Percentiles rank a stretch among this genome's conserved stretches.
Evolutionary conservation across 208 protist genomes (phyloP).

Genomic region (Trypanosoma cruzi): DNA sequence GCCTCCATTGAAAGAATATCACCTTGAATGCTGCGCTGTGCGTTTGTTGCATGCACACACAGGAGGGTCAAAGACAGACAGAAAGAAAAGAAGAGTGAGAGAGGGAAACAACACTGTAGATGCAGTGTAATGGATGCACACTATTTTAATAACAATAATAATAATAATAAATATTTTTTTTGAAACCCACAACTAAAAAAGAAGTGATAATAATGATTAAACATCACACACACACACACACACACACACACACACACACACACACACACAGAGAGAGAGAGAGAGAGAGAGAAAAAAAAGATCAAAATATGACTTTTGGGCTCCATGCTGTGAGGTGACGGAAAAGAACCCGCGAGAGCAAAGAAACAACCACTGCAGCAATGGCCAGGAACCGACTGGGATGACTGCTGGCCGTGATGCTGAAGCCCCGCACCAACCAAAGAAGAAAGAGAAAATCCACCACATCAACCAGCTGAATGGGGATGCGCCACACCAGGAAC

Average conservation of each 20-base stretch:
- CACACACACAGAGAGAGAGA: neutral
- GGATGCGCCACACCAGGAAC: slow-evolving; percentile 83
- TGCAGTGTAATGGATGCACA: no score
- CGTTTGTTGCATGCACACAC: neutral
- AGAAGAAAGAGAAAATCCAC: slow-evolving; percentile 73
- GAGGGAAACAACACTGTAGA: neutral
- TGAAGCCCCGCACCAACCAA: slow-evolving; percentile 68
- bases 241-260: neutral
- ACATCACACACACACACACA: neutral
- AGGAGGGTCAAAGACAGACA: neutral
- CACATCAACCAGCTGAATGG: slow-evolving; percentile 54
- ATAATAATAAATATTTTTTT: no score
- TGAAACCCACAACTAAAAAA: no score
- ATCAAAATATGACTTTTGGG: slow-evolving; percentile 31
- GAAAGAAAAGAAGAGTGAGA: slow-evolving; percentile 1
- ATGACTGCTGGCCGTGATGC: slow-evolving; percentile 14
- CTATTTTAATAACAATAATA: no score
- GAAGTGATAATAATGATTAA: neutral
- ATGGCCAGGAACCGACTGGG: slow-evolving; percentile 35
- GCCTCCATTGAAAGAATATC: slow-evolving; percentile 53
- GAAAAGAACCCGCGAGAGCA: slow-evolving; percentile 47
- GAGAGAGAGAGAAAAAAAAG: neutral
- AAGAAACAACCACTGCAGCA: slow-evolving; percentile 30
- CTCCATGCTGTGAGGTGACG: slow-evolving; percentile 71
- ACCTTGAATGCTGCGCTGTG: neutral